These are phyloP conservation scores for Sporothrix luriei DNA, from an alignment of 2,329 filamentous ascomycete species.

Conservation along the genomic window DNA sequence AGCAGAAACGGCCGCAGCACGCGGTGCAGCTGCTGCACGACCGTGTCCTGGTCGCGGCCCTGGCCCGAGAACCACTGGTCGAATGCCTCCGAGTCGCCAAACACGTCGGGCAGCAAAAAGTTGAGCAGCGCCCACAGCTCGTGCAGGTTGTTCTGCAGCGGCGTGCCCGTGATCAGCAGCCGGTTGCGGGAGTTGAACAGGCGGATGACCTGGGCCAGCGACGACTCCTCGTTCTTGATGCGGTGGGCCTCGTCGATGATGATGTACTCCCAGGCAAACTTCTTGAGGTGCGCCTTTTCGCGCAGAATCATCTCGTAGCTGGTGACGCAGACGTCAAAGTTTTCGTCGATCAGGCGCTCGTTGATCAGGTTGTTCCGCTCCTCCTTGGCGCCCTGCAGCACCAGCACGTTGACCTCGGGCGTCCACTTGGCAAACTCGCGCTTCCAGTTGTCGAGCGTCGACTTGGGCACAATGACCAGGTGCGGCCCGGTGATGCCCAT, in stretches of 20 bases:
- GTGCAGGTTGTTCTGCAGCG: slow-evolving; percentile 95
- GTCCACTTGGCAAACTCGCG: slow-evolving; percentile 94
- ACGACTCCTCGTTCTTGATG: slow-evolving; percentile 99
- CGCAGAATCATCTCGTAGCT: slow-evolving; percentile 99
- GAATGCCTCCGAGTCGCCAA: slow-evolving; percentile 93
- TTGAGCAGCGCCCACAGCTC: slow-evolving; percentile 97
- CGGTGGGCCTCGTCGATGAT: slow-evolving; percentile 98
- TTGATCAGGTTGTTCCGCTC: slow-evolving; percentile 87
- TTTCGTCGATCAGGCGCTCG: slow-evolving; percentile 86
- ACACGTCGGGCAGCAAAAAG: slow-evolving; percentile 96
- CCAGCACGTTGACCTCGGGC: slow-evolving; percentile 89
- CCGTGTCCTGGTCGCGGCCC: slow-evolving; percentile 86
- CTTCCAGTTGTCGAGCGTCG: slow-evolving; percentile 97
- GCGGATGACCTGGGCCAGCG: slow-evolving; percentile 92
- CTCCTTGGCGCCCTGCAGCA: slow-evolving; percentile 93
- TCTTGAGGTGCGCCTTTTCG: slow-evolving; percentile 92
- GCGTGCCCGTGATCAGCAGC: slow-evolving; percentile 92
- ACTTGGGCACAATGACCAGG: slow-evolving; percentile 90
- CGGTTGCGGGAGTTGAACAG: slow-evolving; percentile 95
- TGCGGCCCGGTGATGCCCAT: slow-evolving; percentile 89
- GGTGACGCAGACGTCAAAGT: slow-evolving; percentile 97
- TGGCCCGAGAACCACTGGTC: slow-evolving; percentile 97
- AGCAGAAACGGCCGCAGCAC: slow-evolving; percentile 92
- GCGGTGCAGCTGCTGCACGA: slow-evolving; percentile 92
- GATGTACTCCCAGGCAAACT: slow-evolving; percentile 99